These are phyloP conservation scores for Microdochium trichocladiopsis DNA, from an alignment of 2,329 filamentous ascomycete genomes.

Conservation along the genomic window DNA sequence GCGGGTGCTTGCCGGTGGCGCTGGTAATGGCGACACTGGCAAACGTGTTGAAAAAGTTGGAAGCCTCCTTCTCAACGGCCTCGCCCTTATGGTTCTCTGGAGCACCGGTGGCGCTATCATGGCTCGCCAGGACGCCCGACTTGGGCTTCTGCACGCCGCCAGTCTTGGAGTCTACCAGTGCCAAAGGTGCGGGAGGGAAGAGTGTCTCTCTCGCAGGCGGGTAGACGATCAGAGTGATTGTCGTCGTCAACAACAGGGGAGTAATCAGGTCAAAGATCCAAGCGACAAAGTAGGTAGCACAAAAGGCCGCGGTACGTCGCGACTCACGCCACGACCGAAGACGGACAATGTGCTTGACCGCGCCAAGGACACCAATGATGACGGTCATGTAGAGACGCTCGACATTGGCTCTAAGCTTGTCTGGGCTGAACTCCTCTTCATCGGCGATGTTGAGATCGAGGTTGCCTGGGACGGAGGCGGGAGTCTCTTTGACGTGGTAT, in stretches of 20 bases:
- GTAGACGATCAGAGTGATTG: constrained; percentile 60
- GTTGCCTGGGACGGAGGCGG: constrained; percentile 52
- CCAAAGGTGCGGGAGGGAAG: constrained; percentile 72
- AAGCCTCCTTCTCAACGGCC: constrained; percentile 76
- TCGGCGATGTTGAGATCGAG: constrained; percentile 76
- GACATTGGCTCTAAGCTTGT: constrained; percentile 71
- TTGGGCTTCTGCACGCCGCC: constrained; percentile 73
- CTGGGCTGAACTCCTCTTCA: constrained; percentile 77
- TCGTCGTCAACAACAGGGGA: constrained; percentile 48
- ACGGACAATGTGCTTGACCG: constrained; percentile 67
- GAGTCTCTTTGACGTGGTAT: constrained; percentile 61
- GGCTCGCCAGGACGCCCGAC: constrained; percentile 67
- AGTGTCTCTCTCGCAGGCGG: constrained; percentile 54
- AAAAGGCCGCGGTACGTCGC: constrained; percentile 61
- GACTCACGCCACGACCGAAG: constrained; percentile 75
- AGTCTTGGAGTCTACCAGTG: constrained; percentile 61
- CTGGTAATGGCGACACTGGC: constrained; percentile 66
- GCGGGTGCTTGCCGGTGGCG: constrained; percentile 70
- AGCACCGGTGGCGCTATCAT: constrained; percentile 72
- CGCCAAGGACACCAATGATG: constrained; percentile 55
- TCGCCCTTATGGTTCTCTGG: constrained; percentile 80
- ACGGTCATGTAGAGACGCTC: constrained; percentile 81
- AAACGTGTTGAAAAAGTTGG: constrained; percentile 70
- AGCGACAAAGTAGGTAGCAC: constrained; percentile 47
- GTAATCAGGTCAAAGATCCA: constrained; percentile 69